phyloP scores from a whole-genome alignment of 169 alveolate species.

The Theileria parva region DNA sequence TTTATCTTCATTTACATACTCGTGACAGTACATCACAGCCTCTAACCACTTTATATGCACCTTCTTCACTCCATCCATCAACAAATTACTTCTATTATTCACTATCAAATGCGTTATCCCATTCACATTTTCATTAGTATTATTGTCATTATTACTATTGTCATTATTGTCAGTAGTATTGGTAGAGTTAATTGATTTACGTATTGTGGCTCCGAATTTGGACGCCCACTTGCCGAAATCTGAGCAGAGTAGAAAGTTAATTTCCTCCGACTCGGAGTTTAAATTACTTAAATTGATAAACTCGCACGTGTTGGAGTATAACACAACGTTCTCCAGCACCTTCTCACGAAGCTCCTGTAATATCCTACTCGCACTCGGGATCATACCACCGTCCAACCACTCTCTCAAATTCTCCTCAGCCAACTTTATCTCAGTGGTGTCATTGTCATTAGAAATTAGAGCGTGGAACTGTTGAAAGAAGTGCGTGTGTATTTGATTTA shows the following conservation, averaged over 20 bases:
- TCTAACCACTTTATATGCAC: slow-evolving; percentile 66
- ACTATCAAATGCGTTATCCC: slow-evolving; percentile 13
- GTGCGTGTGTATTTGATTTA: slow-evolving; percentile 27
- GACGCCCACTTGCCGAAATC: slow-evolving; percentile 39
- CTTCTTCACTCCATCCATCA: slow-evolving; percentile 4
- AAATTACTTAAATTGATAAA: slow-evolving; percentile 20
- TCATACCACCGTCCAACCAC: neutral
- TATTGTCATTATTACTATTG: too few relatives aligned
- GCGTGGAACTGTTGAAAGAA: slow-evolving; percentile 13
- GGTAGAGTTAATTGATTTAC: neutral
- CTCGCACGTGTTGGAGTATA: slow-evolving; percentile 31
- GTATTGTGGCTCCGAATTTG: slow-evolving; percentile 16
- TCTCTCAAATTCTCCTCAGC: slow-evolving; percentile 5
- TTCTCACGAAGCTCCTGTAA: slow-evolving; percentile 12
- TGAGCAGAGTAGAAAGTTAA: slow-evolving; percentile 32
- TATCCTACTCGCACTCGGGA: slow-evolving; percentile 49
- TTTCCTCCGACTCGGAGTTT: neutral
- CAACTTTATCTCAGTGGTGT: neutral
- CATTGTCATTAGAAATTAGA: neutral
- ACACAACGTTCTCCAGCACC: slow-evolving; percentile 21
- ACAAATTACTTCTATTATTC: neutral
- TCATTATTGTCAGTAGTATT: slow-evolving; percentile 2
- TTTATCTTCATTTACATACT: slow-evolving; percentile 25
- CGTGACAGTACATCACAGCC: slow-evolving; percentile 51
- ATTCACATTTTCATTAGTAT: slow-evolving; percentile 8